These are phyloP conservation scores for Avena insularis DNA, from an alignment of 176 grass and related monocot genomes.

Conservation along the genomic window DNA sequence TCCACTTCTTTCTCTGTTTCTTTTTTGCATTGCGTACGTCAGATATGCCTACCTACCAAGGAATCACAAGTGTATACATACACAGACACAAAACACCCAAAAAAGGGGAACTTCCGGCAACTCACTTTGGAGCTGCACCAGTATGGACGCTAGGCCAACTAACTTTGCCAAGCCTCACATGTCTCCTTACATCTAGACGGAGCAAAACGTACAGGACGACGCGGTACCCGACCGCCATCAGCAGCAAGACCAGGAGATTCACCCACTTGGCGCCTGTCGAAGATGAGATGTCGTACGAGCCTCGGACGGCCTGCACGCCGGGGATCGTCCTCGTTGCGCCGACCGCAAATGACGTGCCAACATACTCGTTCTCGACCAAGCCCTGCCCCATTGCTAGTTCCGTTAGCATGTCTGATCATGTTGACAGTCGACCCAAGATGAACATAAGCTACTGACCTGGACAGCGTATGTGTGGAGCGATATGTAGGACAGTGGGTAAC, in stretches of 20 bases:
- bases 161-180: constrained; percentile 30
- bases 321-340: constrained; percentile 84
- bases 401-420: neutral
- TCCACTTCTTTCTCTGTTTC: neutral
- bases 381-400: constrained; percentile 52
- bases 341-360: constrained; percentile 83
- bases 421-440: neutral
- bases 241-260: constrained; percentile 73
- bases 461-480: constrained; percentile 79
- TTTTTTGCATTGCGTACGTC: neutral
- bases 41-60: constrained; percentile 23
- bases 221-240: constrained; percentile 78
- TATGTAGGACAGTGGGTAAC: constrained; percentile 77
- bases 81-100: constrained; percentile 7
- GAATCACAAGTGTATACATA: constrained; percentile 31
- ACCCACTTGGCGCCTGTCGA: constrained; percentile 69
- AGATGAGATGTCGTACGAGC: constrained; percentile 78
- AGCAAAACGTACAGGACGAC: constrained; percentile 66
- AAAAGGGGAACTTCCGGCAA: neutral
- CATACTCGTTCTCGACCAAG: constrained; percentile 89
- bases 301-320: constrained; percentile 79
- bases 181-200: constrained; percentile 60
- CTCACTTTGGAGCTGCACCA: constrained; percentile 44
- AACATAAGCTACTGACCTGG: constrained; percentile 46
- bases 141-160: constrained; percentile 48